Percentiles rank a stretch among this genome's conserved stretches.
These are phyloP conservation scores for Solanum microdontum DNA, from an alignment of 257 asterid species.

Conservation along the genomic window DNA sequence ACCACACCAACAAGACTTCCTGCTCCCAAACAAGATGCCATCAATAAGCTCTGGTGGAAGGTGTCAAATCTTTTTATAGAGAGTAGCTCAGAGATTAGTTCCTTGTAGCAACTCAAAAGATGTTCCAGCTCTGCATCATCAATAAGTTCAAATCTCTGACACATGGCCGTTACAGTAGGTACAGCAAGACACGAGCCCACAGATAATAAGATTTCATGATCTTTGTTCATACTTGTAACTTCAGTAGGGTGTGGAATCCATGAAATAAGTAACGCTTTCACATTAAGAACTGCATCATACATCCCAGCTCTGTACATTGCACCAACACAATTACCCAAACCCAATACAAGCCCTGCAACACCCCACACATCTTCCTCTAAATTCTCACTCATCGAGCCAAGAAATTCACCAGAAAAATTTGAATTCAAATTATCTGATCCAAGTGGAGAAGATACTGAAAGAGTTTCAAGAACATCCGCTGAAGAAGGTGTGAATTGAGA, in stretches of 20 bases:
- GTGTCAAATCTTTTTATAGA: slow-evolving; percentile 39
- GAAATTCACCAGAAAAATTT: slow-evolving; percentile 19
- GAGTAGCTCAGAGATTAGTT: slow-evolving; percentile 48
- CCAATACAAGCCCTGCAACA: slow-evolving; percentile 72
- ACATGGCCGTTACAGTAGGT: slow-evolving; percentile 59
- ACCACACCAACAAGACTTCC: slow-evolving; percentile 61
- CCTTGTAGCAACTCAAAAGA: slow-evolving; percentile 37
- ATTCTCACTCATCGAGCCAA: slow-evolving; percentile 21
- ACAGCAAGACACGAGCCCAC: slow-evolving; percentile 75
- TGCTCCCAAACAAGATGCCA: slow-evolving; percentile 81
- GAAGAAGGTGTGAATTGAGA: slow-evolving; percentile 54
- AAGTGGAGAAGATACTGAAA: slow-evolving; percentile 36
- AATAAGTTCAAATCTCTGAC: slow-evolving; percentile 66
- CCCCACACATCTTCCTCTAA: slow-evolving; percentile 85
- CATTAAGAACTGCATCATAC: slow-evolving; percentile 44
- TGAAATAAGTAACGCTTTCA: slow-evolving; percentile 56
- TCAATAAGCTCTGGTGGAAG: slow-evolving; percentile 58
- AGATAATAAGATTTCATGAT: slow-evolving; percentile 30
- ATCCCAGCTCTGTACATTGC: slow-evolving; percentile 78
- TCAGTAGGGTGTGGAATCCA: slow-evolving; percentile 38
- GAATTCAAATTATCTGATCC: slow-evolving; percentile 25
- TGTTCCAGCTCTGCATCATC: slow-evolving; percentile 48
- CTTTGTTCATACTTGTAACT: slow-evolving; percentile 11
- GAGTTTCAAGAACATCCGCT: slow-evolving; percentile 34
- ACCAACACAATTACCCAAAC: slow-evolving; percentile 64